Conservation (phyloP, 2,329 filamentous ascomycete genomes). For the Balansia obtecta region DNA sequence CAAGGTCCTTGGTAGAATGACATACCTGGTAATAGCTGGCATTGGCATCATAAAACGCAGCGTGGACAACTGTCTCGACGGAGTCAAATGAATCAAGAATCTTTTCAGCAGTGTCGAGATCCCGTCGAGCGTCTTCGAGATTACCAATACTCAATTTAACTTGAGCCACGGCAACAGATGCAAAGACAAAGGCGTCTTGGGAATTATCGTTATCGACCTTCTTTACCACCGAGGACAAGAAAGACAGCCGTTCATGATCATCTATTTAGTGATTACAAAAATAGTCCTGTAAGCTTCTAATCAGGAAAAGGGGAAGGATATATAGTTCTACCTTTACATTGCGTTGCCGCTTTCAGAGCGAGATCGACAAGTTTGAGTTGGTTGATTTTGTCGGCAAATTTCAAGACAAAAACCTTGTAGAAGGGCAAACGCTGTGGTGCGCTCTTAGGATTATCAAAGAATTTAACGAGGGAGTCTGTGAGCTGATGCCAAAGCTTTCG, state of each 20-base stretch:
- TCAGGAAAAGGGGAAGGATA: neutral
- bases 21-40: conserved; percentile 80
- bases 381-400: conserved; percentile 97
- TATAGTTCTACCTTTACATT: conserved; percentile 56
- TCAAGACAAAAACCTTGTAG: conserved; percentile 90
- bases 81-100: conserved; percentile 88
- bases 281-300: neutral
- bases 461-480: conserved; percentile 75
- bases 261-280: conserved; percentile 39
- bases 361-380: conserved; percentile 92
- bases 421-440: conserved; percentile 74
- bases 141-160: conserved; percentile 74
- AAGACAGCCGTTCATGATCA: conserved; percentile 72
- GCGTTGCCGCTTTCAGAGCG: conserved; percentile 73
- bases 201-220: conserved; percentile 88
- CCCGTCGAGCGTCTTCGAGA: conserved; percentile 70
- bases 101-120: conserved; percentile 75
- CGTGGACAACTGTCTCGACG: conserved; percentile 90
- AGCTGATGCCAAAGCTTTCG: conserved; percentile 98
- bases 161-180: conserved; percentile 76
- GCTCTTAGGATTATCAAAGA: conserved; percentile 76
- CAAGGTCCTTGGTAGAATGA: neutral
- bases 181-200: conserved; percentile 92
- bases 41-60: conserved; percentile 90
- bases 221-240: conserved; percentile 70